Conservation (phyloP, 1,139 yeast genomes). For the Protomyces pachydermus region DNA sequence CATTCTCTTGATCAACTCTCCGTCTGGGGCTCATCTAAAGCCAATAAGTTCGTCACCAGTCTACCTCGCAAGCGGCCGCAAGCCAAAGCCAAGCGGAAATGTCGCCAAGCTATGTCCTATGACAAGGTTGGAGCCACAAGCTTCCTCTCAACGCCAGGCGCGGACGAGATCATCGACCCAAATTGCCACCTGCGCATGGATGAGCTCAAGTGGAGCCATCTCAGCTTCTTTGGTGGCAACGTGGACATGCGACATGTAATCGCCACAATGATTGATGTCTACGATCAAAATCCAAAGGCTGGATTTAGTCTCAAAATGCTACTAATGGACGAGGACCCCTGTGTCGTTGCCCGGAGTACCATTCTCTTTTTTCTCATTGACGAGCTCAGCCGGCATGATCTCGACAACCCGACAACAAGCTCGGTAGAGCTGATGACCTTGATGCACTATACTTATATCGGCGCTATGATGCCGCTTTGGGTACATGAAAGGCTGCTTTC, state of each 20-base stretch:
- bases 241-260: slow-evolving; percentile 21
- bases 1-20: slow-evolving; percentile 22
- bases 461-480: slow-evolving; percentile 25
- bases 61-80: slow-evolving; percentile 16
- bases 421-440: slow-evolving; percentile 10
- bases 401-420: not conserved
- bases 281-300: slow-evolving; percentile 11
- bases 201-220: slow-evolving; percentile 7
- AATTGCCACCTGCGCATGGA: slow-evolving; percentile 2
- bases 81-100: slow-evolving; percentile 2
- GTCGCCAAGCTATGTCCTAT: not conserved
- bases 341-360: slow-evolving; percentile 15
- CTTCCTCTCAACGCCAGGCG: not conserved
- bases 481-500: slow-evolving; percentile 17
- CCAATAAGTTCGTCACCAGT: slow-evolving; percentile 11
- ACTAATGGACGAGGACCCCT: slow-evolving; percentile 14
- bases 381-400: slow-evolving; percentile 4
- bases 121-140: not conserved
- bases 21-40: slow-evolving; percentile 14
- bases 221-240: slow-evolving; percentile 20
- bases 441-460: slow-evolving; percentile 20
- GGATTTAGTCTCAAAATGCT: slow-evolving; percentile 8
- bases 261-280: slow-evolving; percentile 15
- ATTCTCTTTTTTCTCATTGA: slow-evolving; percentile 17
- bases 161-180: not conserved